Evolutionary conservation across 495 filamentous ascomycete genomes (phyloP).

Genomic region (Hamigera avellanea): DNA sequence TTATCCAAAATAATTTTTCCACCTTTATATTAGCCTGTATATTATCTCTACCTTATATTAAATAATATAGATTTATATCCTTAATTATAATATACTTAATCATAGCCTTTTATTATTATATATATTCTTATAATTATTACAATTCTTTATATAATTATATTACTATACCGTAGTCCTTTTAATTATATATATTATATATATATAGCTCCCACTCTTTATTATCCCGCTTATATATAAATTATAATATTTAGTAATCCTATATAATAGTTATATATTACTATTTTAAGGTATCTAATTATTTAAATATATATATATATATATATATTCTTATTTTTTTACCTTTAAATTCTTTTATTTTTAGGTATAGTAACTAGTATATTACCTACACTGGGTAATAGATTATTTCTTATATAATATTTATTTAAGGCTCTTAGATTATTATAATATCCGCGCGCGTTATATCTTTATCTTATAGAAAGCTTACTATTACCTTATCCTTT

Average conservation of each 20-base stretch:
- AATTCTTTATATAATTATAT: background rate
- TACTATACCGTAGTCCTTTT: background rate
- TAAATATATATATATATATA: slow-evolving; percentile 5
- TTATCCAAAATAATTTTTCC: slow-evolving; percentile 1
- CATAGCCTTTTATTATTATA: too few species aligned
- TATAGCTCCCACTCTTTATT: background rate
- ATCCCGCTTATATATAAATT: background rate
- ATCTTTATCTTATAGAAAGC: slow-evolving; percentile 6
- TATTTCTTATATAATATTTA: slow-evolving; percentile 4
- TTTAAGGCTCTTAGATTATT: slow-evolving; percentile 12
- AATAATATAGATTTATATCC: slow-evolving; percentile 16
- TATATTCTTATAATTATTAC: background rate
- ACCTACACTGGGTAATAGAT: slow-evolving; percentile 7
- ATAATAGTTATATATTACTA: background rate
- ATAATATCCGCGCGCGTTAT: slow-evolving; percentile 9
- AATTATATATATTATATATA: slow-evolving; percentile 5
- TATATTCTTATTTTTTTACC: slow-evolving; percentile 1
- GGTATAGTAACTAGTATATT: slow-evolving; percentile 8
- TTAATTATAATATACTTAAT: slow-evolving; percentile 8
- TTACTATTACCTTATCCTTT: slow-evolving; percentile 10
- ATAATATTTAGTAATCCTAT: background rate
- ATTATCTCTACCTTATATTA: slow-evolving; percentile 3
- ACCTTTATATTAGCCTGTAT: background rate
- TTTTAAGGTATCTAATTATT: background rate
- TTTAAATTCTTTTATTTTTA: background rate